These are phyloP conservation scores for Bretziella fagacearum DNA, from an alignment of 2,329 filamentous ascomycete genomes.

Conservation along the genomic window DNA sequence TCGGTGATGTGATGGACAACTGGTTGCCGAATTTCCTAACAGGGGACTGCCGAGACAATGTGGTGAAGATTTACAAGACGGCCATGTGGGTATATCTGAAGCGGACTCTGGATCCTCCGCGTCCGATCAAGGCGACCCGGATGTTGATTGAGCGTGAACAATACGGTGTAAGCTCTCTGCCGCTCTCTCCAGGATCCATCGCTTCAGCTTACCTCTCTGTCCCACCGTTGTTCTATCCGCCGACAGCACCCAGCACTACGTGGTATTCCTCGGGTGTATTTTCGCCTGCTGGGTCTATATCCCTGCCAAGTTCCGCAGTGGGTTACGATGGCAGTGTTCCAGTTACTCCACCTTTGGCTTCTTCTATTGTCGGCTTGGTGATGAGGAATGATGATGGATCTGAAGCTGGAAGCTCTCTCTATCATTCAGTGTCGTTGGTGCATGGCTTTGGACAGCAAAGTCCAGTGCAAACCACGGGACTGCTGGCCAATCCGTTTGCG, in stretches of 20 bases:
- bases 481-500: not conserved
- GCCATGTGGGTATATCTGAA: conserved; percentile 50
- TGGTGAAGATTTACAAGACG: conserved; percentile 44
- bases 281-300: not conserved
- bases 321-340: not conserved
- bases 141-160: conserved; percentile 6
- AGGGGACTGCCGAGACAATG: conserved; percentile 39
- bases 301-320: not conserved
- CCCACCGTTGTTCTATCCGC: not conserved
- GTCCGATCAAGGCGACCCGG: not conserved
- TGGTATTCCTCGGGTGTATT: not conserved
- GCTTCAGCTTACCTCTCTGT: too few species aligned
- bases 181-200: not conserved
- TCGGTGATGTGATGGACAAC: conserved; percentile 54
- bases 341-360: not conserved
- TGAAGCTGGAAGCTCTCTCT: too few species aligned
- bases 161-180: not conserved
- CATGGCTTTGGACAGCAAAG: not conserved
- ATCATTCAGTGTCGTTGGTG: not conserved
- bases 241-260: not conserved
- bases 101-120: conserved; percentile 42
- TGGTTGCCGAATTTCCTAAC: conserved; percentile 52
- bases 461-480: not conserved
- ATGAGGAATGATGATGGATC: not conserved
- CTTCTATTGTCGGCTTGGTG: not conserved